Evolutionary conservation across 2,329 filamentous ascomycete genomes (phyloP).

Genomic region (Teratosphaeria gauchensis): DNA sequence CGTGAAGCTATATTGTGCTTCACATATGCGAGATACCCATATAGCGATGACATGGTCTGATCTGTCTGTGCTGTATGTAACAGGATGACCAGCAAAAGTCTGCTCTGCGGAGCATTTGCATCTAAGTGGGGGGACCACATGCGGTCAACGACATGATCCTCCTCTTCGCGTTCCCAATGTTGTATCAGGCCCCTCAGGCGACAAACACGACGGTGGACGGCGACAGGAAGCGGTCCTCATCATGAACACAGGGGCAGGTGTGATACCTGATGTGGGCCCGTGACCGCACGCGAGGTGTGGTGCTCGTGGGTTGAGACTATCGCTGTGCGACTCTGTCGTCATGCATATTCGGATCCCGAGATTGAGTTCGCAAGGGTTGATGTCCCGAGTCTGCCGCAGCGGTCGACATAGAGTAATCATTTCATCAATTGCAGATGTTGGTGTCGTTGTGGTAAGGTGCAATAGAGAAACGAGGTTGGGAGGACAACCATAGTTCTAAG

Average conservation of each 20-base stretch:
- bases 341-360: not conserved
- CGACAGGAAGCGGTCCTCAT: not conserved
- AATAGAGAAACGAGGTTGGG: not conserved
- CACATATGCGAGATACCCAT: not conserved
- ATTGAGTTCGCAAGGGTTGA: not conserved
- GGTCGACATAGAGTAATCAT: too few relatives aligned
- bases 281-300: not conserved
- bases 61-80: not conserved
- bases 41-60: not conserved
- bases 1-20: not conserved
- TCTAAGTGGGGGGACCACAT: not conserved
- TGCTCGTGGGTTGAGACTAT: not conserved
- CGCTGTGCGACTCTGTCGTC: not conserved
- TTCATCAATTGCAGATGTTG: not conserved
- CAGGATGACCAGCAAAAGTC: not conserved
- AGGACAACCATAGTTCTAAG: not conserved
- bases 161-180: not conserved
- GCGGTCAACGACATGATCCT: not conserved
- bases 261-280: not conserved
- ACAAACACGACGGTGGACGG: not conserved
- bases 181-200: not conserved
- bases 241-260: not conserved
- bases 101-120: not conserved
- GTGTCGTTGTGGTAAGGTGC: not conserved
- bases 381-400: not conserved